Conservation (phyloP, 176 grass and related monocot species). For the Carex pumila region DNA sequence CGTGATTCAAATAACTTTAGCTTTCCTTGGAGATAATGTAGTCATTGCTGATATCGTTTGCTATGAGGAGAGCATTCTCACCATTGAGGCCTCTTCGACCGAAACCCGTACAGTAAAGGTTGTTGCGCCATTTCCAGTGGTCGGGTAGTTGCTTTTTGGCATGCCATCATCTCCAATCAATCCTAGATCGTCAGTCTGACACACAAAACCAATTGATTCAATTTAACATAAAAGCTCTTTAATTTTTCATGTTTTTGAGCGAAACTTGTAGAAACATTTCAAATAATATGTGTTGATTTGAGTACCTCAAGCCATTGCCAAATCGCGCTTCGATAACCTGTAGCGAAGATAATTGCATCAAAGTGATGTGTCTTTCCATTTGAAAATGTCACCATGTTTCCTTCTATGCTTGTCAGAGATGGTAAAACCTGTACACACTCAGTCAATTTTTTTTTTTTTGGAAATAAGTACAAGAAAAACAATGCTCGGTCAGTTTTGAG, state of each 20-base stretch:
- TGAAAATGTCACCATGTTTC: slow-evolving; percentile 42
- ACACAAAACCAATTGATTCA: neutral
- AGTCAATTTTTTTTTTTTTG: too few species aligned
- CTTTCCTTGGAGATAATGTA: neutral
- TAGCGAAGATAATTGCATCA: slow-evolving; percentile 74
- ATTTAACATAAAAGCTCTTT: neutral
- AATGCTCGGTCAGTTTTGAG: too few species aligned
- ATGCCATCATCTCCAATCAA: slow-evolving; percentile 23
- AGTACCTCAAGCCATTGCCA: slow-evolving; percentile 57
- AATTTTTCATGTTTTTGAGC: neutral
- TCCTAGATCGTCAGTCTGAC: slow-evolving; percentile 11
- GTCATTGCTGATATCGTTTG: slow-evolving; percentile 24
- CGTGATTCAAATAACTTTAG: neutral
- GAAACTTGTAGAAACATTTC: neutral
- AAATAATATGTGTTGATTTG: neutral
- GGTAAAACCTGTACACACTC: slow-evolving; percentile 24
- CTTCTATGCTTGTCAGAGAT: slow-evolving; percentile 22
- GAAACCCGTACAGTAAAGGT: slow-evolving; percentile 24
- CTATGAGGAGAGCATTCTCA: slow-evolving; percentile 18
- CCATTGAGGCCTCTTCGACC: slow-evolving; percentile 12
- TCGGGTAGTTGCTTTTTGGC: slow-evolving; percentile 3
- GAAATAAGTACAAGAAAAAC: too few species aligned
- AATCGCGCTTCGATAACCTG: slow-evolving; percentile 53
- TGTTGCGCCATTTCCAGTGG: slow-evolving; percentile 37
- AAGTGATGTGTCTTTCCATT: slow-evolving; percentile 41